Evolutionary conservation across 768 basidiomycete genomes (phyloP).

Genomic region (Phylloporus sp.): DNA sequence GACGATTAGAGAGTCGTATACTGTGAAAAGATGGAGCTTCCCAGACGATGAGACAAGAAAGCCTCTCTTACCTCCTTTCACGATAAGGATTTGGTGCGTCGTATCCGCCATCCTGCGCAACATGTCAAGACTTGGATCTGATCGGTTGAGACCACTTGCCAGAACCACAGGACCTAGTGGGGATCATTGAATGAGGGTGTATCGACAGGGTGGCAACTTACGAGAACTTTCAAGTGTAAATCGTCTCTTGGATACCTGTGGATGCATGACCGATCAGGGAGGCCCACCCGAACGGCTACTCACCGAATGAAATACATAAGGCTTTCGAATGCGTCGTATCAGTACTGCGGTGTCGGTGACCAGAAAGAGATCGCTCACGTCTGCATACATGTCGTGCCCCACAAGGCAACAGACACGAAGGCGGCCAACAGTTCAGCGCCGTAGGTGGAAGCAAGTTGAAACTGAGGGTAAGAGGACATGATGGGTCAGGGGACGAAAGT

Average conservation of each 20-base stretch:
- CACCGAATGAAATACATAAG: slow-evolving; percentile 5
- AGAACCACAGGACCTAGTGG: slow-evolving; percentile 1
- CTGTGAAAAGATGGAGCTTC: background rate
- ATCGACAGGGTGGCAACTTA: background rate
- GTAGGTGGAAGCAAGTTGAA: slow-evolving; percentile 4
- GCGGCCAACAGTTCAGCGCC: slow-evolving; percentile 10
- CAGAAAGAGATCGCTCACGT: background rate
- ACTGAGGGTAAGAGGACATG: background rate
- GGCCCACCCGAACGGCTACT: background rate
- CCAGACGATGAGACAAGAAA: background rate
- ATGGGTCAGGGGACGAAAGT: background rate
- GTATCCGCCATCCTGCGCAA: background rate
- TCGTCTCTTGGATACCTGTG: background rate
- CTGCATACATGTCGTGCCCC: slow-evolving; percentile 12
- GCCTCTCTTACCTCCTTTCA: slow-evolving; percentile 1
- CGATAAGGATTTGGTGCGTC: background rate
- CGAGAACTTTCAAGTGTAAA: background rate
- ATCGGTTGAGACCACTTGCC: background rate
- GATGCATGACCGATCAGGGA: no score
- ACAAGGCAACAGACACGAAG: slow-evolving; percentile 7
- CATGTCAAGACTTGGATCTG: background rate
- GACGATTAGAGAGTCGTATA: background rate
- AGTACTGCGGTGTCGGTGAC: background rate
- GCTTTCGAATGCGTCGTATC: background rate
- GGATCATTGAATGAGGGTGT: background rate